phyloP scores from a whole-genome alignment of 148 eudicot species.

The Hydrangea macrophylla region DNA sequence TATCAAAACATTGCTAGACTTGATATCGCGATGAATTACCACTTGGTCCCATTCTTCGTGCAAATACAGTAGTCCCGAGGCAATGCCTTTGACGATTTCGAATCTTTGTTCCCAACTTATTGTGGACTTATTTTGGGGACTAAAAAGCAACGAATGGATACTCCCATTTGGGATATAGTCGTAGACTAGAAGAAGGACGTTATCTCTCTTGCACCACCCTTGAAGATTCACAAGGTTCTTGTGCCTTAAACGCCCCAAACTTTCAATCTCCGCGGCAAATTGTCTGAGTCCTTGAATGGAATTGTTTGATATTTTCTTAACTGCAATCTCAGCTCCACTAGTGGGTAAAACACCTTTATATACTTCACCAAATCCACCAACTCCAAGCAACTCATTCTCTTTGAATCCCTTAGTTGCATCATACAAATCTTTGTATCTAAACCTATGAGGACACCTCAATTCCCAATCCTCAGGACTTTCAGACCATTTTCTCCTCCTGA shows the following conservation, averaged over 20 bases:
- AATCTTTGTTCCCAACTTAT: slow-evolving; percentile 34
- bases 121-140: neutral
- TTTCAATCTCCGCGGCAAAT: slow-evolving; percentile 37
- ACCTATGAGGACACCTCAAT: slow-evolving; percentile 30
- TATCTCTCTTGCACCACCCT: slow-evolving; percentile 36
- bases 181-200: slow-evolving; percentile 27
- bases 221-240: slow-evolving; percentile 35
- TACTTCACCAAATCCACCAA: slow-evolving; percentile 32
- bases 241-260: slow-evolving; percentile 34
- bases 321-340: slow-evolving; percentile 23
- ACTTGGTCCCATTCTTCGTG: slow-evolving; percentile 36
- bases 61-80: slow-evolving; percentile 25
- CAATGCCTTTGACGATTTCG: slow-evolving; percentile 28
- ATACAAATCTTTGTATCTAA: slow-evolving; percentile 22
- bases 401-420: slow-evolving; percentile 27
- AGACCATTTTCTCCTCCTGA: neutral
- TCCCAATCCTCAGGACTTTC: slow-evolving; percentile 37
- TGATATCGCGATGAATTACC: slow-evolving; percentile 38
- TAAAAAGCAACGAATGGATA: slow-evolving; percentile 19
- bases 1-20: slow-evolving; percentile 34
- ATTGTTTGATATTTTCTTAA: slow-evolving; percentile 23
- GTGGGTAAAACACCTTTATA: slow-evolving; percentile 29
- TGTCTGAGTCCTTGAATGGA: slow-evolving; percentile 25
- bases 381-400: slow-evolving; percentile 19
- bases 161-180: slow-evolving; percentile 35